Evolutionary conservation across 352 stramenopile species (phyloP).

Genomic region (Globisporangium cederbergense): DNA sequence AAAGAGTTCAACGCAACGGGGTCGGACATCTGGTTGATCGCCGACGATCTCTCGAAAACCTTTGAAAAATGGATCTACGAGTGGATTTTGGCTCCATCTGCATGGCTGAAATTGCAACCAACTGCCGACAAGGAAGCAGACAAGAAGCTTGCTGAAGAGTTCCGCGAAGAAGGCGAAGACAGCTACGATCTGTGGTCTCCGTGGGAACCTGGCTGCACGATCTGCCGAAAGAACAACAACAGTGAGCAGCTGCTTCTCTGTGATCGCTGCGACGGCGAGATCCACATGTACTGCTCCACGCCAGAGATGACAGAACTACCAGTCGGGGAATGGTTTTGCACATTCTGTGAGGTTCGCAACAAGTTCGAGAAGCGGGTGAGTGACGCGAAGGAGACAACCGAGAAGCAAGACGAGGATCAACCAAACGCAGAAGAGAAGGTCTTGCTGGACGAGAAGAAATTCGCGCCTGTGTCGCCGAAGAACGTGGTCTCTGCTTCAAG

Average conservation of each 20-base stretch:
- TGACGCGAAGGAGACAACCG: conserved; percentile 18
- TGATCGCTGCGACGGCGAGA: conserved; percentile 85
- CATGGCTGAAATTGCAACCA: conserved; percentile 72
- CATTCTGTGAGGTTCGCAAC: conserved; percentile 57
- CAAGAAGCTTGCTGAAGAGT: conserved; percentile 46
- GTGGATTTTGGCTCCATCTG: conserved; percentile 73
- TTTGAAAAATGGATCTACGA: conserved; percentile 90
- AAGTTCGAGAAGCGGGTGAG: conserved; percentile 35
- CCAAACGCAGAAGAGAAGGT: conserved; percentile 11
- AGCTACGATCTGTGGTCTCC: conserved; percentile 73
- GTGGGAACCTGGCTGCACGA: conserved; percentile 75
- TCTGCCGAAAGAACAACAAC: conserved; percentile 72
- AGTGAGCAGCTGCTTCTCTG: conserved; percentile 81
- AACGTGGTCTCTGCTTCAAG: conserved; percentile 6
- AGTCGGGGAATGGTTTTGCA: conserved; percentile 81
- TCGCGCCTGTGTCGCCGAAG: not conserved
- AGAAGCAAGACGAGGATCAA: not conserved
- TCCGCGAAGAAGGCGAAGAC: conserved; percentile 54
- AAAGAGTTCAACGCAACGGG: conserved; percentile 81
- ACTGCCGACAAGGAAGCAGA: conserved; percentile 48
- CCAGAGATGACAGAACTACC: conserved; percentile 68
- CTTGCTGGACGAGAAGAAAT: conserved; percentile 8
- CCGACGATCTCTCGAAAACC: conserved; percentile 58
- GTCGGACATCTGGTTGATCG: conserved; percentile 79
- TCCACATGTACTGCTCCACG: conserved; percentile 83